A percentile compares a stretch with the other conserved stretches of the same genome.
Conservation (phyloP, 345 rosid genomes). For the Salix arbutifolia region DNA sequence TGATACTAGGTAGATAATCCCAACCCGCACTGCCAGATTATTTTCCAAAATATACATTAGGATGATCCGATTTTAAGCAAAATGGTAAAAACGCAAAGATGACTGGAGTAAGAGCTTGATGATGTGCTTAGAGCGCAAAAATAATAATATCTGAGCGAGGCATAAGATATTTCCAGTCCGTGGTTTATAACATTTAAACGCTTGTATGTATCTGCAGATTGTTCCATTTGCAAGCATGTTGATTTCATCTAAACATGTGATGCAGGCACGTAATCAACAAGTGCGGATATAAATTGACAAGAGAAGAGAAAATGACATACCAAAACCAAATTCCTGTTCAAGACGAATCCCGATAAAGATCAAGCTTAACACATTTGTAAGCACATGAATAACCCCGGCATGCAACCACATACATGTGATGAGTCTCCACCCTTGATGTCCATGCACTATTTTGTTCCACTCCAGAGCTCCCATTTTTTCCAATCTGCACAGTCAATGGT, state of each 20-base stretch:
- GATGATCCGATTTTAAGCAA: not conserved
- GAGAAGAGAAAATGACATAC: slow-evolving; percentile 36
- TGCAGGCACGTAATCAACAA: not conserved
- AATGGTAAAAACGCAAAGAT: not conserved
- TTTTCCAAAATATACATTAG: not conserved
- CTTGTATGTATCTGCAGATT: not conserved
- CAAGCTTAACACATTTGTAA: slow-evolving; percentile 80
- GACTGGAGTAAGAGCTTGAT: not conserved
- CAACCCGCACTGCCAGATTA: slow-evolving; percentile 63
- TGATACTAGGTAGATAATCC: slow-evolving; percentile 63
- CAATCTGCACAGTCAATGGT: slow-evolving; percentile 42
- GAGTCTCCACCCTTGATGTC: slow-evolving; percentile 86
- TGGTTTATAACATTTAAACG: not conserved
- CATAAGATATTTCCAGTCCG: not conserved
- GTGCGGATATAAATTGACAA: not conserved
- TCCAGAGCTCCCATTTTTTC: slow-evolving; percentile 78
- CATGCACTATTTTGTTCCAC: slow-evolving; percentile 68
- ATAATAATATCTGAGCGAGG: not conserved
- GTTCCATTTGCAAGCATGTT: not conserved
- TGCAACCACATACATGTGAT: slow-evolving; percentile 87
- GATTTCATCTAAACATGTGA: not conserved
- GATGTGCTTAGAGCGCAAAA: not conserved
- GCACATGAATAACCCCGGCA: slow-evolving; percentile 90
- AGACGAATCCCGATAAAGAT: slow-evolving; percentile 86
- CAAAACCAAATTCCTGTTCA: slow-evolving; percentile 89